phyloP scores from a whole-genome alignment of 2,329 filamentous ascomycete genomes.

The Bimuria novae-zelandiae region DNA sequence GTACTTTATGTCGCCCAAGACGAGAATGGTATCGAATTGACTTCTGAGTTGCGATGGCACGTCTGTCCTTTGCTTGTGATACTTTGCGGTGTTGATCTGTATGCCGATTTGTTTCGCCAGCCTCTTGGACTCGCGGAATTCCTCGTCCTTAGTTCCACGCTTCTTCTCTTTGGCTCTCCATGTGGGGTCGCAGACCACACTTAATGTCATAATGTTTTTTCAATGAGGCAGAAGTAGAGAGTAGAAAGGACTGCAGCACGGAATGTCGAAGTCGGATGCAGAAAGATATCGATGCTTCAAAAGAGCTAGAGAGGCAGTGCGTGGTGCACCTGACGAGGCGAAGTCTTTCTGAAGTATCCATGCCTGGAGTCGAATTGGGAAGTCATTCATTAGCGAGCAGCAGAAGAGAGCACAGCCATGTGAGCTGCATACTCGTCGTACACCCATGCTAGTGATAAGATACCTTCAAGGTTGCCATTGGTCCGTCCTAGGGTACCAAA shows the following conservation, averaged over 20 bases:
- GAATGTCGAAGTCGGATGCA: background rate
- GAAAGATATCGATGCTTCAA: background rate
- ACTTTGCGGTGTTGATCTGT: background rate
- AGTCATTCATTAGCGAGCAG: background rate
- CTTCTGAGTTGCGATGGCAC: slow-evolving; percentile 16
- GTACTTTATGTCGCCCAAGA: slow-evolving; percentile 14
- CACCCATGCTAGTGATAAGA: background rate
- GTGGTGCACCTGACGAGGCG: background rate
- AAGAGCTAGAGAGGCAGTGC: background rate
- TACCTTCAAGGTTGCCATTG: background rate
- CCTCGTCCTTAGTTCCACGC: background rate
- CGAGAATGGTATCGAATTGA: slow-evolving; percentile 18
- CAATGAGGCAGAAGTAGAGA: background rate
- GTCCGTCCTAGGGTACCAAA: background rate
- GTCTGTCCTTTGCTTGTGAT: background rate
- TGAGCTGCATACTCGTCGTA: background rate
- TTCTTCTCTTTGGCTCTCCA: background rate
- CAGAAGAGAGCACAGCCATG: background rate
- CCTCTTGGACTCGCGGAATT: background rate
- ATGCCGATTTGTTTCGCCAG: background rate
- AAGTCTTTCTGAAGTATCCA: background rate
- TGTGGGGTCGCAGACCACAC: background rate
- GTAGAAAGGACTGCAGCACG: background rate
- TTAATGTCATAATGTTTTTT: background rate
- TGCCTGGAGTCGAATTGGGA: background rate